Conservation (phyloP, 768 basidiomycete species). For the Phanerochaete carnosa region DNA sequence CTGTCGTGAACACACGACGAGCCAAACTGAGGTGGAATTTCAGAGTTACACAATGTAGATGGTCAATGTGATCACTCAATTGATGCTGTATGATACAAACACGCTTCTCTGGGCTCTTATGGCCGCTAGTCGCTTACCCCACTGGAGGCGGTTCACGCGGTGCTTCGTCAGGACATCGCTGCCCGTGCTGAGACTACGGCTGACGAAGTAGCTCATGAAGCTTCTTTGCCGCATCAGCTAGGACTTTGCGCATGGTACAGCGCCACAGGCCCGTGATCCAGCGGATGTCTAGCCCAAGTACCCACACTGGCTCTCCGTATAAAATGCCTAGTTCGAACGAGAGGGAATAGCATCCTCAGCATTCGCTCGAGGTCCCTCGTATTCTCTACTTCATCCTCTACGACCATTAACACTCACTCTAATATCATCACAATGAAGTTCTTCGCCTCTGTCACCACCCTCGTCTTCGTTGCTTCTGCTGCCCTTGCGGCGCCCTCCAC, state of each 20-base stretch:
- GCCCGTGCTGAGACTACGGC: background rate
- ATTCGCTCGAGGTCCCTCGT: background rate
- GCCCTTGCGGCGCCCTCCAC: slow-evolving; percentile 19
- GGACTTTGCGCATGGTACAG: background rate
- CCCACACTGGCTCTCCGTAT: background rate
- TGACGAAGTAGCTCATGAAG: background rate
- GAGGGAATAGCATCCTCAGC: background rate
- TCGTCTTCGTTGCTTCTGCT: slow-evolving; percentile 20
- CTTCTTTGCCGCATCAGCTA: background rate
- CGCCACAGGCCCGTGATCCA: background rate
- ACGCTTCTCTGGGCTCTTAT: background rate
- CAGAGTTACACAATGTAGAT: background rate
- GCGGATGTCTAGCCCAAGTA: background rate
- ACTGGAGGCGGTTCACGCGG: background rate
- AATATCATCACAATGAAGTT: slow-evolving; percentile 16
- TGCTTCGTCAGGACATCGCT: slow-evolving; percentile 5
- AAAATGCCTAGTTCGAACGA: background rate
- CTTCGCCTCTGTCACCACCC: slow-evolving; percentile 19
- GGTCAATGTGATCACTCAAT: background rate
- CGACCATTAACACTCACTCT: background rate
- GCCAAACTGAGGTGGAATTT: background rate
- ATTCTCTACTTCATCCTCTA: background rate
- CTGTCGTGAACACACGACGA: background rate
- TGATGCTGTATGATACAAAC: background rate
- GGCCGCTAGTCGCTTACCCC: background rate